Conservation (phyloP, 257 asterid species). For the Forsythia viridissima region DNA sequence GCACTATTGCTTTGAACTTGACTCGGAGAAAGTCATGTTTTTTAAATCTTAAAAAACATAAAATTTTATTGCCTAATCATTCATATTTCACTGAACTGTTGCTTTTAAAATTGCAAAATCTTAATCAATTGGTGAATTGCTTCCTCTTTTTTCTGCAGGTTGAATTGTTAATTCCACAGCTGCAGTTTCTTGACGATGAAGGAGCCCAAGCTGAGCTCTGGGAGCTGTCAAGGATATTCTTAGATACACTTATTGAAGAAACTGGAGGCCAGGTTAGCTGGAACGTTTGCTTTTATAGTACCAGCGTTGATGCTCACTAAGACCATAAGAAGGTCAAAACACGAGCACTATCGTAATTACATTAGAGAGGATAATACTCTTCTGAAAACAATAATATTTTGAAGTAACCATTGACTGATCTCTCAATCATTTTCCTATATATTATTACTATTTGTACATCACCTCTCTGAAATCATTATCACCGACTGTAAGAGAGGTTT, state of each 20-base stretch:
- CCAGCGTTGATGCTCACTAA: conserved; percentile 1
- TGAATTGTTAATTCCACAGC: conserved; percentile 90
- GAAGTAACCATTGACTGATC: conserved; percentile 7
- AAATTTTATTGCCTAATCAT: not conserved
- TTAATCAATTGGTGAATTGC: not conserved
- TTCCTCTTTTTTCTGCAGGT: conserved; percentile 48
- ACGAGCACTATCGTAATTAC: not conserved
- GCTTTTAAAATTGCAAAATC: not conserved
- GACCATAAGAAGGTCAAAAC: not conserved
- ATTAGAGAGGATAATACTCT: not conserved
- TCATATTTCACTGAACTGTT: not conserved
- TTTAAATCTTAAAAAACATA: not conserved
- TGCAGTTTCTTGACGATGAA: conserved; percentile 91
- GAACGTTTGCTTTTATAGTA: conserved; percentile 13
- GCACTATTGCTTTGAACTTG: not conserved
- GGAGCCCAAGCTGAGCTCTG: conserved; percentile 97
- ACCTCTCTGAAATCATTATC: not conserved
- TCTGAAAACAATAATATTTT: not conserved
- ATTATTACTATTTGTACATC: conserved; percentile 5
- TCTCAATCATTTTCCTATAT: not conserved
- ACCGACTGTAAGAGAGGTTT: too few relatives aligned
- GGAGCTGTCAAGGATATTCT: conserved; percentile 73
- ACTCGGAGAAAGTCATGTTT: not conserved
- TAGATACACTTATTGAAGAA: conserved; percentile 75
- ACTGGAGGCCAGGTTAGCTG: conserved; percentile 73